Evolutionary conservation across 148 eudicot genomes (phyloP), one percentile per base, ranked within the genome.

Genomic region (Spergularia marina): DNA sequence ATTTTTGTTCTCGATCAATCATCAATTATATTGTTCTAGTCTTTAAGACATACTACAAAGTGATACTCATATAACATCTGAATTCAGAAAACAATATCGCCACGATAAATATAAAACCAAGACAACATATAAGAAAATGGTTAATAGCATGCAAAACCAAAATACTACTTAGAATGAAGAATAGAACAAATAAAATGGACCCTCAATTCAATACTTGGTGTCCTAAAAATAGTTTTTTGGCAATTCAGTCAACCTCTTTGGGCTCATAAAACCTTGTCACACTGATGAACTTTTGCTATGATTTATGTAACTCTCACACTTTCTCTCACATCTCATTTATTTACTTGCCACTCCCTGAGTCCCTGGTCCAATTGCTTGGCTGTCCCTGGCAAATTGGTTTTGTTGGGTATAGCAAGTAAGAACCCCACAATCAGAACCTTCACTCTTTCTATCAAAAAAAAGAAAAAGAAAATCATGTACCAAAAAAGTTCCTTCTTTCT

Each of bases 281-380:
- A 6, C 49, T 4, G 47, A 70, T 70, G 40, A 63, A 72, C 51
- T 25, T 65, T 73, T 73, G 54, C 54, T 16, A 73, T 73, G 40
- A 65, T 60, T 52, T 61, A 44, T 53, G 14, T 20, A 15, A 16
- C 69, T 55, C 66, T 72, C 72, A 12, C 62, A 30, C 36, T 30
- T 30, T 30, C 36, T 30, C 36, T 30, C 36, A 30, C 36, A 30
- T 51, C 71, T 70, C 56, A 76, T 81, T 81, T 76, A 81, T 76
- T 81, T 76, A 81, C 83, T 72, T 76, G 47, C 53, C 49, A 68
- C 62, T 55, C 63, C 49, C 52, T 76, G 76, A 68, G 55, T 55
- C 63, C 49, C 52, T 76, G 76, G 76, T 68, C 80, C 80, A 76
- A 57, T 36, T 76, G 83, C 80, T 76, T 72, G 77, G 83, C 62